phyloP scores from a whole-genome alignment of 1,139 yeast genomes.

The Saccharomyces hybrid region DNA sequence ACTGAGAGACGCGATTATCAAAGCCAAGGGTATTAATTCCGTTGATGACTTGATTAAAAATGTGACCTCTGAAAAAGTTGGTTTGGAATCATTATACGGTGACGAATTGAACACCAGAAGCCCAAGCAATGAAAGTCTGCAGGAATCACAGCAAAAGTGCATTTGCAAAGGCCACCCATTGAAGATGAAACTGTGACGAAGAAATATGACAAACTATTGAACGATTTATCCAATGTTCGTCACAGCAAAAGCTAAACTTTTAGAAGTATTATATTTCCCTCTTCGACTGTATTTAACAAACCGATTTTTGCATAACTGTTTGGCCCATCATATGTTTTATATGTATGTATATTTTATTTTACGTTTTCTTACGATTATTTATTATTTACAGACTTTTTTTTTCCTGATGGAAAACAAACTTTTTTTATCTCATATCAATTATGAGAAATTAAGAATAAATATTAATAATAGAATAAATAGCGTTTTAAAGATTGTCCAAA shows the following conservation, averaged over 20 bases:
- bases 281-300: not conserved
- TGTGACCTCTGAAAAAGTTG: constrained; percentile 47
- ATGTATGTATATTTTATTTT: not conserved
- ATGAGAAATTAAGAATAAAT: not conserved
- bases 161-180: not conserved
- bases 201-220: constrained; percentile 61
- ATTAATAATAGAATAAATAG: not conserved
- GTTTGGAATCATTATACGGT: constrained; percentile 49
- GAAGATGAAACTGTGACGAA: constrained; percentile 42
- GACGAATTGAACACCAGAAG: constrained; percentile 12
- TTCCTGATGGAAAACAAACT: not conserved
- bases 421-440: too few species aligned
- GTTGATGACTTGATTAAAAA: constrained; percentile 63
- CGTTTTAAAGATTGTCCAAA: not conserved
- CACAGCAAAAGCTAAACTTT: constrained; percentile 33
- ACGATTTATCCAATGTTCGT: constrained; percentile 58
- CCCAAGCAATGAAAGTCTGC: constrained; percentile 2
- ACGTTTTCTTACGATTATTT: not conserved
- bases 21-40: constrained; percentile 69
- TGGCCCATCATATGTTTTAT: not conserved
- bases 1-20: constrained; percentile 65
- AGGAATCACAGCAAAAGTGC: not conserved
- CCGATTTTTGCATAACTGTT: not conserved
- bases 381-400: not conserved
- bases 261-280: not conserved